Percentiles rank a stretch among this genome's conserved stretches.
phyloP scores from a whole-genome alignment of 139 green algal genomes.

The Desmodesmus armatus region DNA sequence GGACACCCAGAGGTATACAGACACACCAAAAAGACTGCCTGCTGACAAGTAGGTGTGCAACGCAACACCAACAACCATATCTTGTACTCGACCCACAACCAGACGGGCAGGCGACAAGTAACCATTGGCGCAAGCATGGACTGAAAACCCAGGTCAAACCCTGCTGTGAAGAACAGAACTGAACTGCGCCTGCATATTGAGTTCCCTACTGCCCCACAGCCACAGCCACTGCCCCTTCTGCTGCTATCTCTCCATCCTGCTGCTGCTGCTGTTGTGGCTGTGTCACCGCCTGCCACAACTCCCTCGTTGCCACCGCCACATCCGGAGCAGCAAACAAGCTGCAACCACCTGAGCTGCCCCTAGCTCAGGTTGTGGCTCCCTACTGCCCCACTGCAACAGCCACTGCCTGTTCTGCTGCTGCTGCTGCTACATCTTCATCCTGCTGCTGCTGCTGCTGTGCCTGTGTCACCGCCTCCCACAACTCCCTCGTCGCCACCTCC shows the following conservation, averaged over 20 bases:
- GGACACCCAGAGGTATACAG: no score
- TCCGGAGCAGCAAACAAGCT: constrained; percentile 76
- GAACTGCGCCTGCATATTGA: no score
- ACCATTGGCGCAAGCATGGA: no score
- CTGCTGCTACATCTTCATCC: neutral
- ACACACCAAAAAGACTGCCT: no score
- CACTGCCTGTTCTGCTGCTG: neutral
- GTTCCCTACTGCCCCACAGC: no score
- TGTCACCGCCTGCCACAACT: constrained; percentile 50
- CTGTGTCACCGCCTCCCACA: constrained; percentile 49
- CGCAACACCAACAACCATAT: no score
- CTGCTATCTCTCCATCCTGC: neutral
- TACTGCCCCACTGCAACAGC: neutral
- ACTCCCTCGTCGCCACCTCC: constrained; percentile 53
- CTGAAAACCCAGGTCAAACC: no score
- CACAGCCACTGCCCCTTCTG: neutral
- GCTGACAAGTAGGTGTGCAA: no score
- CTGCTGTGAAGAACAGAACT: no score
- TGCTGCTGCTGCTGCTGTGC: constrained; percentile 12
- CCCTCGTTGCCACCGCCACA: constrained; percentile 53
- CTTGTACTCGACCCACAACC: no score
- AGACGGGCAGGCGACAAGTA: no score
- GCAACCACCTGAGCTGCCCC: constrained; percentile 73
- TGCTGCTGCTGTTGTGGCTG: neutral
- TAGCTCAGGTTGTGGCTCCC: neutral